phyloP scores from a whole-genome alignment of 169 alveolate species.

The Plasmodium knowlesi region DNA sequence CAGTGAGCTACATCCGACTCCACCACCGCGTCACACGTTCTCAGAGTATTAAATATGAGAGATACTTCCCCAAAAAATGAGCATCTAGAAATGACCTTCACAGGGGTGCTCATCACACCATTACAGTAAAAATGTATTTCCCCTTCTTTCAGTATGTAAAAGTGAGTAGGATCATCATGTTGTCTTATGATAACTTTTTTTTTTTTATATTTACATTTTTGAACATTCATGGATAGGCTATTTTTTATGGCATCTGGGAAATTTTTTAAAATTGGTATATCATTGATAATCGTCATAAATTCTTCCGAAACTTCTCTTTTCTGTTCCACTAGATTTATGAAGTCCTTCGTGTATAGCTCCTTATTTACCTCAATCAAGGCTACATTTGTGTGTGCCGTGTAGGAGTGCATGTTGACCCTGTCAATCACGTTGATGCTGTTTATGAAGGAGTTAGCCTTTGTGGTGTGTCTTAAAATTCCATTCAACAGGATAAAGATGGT shows the following conservation, averaged over 20 bases:
- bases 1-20: conserved; percentile 69
- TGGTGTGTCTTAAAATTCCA: conserved; percentile 54
- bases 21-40: conserved; percentile 50
- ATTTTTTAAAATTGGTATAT: conserved; percentile 60
- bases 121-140: conserved; percentile 21
- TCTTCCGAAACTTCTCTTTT: conserved; percentile 53
- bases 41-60: conserved; percentile 46
- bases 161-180: conserved; percentile 60
- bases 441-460: conserved; percentile 31
- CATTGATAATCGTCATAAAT: conserved; percentile 29
- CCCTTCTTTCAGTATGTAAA: conserved; percentile 69
- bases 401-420: not conserved
- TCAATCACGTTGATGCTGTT: conserved; percentile 54
- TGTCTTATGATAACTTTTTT: conserved; percentile 65
- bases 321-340: conserved; percentile 17
- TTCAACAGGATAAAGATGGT: conserved; percentile 36
- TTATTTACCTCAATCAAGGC: conserved; percentile 48
- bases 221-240: conserved; percentile 40
- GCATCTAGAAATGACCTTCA: conserved; percentile 10
- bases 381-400: conserved; percentile 47
- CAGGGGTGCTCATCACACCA: conserved; percentile 15
- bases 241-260: conserved; percentile 27
- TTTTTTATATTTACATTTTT: conserved; percentile 38
- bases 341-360: conserved; percentile 11
- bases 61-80: conserved; percentile 71